These are phyloP conservation scores for Orbilia quercus DNA, from an alignment of 2,329 filamentous ascomycete genomes.

Conservation along the genomic window DNA sequence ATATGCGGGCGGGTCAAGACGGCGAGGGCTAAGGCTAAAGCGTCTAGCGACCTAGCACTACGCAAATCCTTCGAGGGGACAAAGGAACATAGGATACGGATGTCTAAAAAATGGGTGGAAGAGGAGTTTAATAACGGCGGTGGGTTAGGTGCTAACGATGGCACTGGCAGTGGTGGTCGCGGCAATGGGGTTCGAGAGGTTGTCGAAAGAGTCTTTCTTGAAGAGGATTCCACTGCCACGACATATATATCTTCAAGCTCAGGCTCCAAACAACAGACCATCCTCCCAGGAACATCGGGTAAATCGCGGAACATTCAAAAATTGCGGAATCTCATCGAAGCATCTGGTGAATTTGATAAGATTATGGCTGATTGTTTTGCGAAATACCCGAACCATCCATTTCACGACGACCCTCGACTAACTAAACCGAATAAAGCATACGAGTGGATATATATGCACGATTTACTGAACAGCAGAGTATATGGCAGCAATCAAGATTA, in stretches of 20 bases:
- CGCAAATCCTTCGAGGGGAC: conserved; percentile 61
- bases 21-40: conserved; percentile 21
- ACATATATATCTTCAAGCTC: conserved; percentile 69
- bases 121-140: conserved; percentile 78
- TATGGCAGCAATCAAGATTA: conserved; percentile 84
- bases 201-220: conserved; percentile 74
- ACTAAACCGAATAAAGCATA: conserved; percentile 88
- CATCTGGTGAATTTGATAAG: conserved; percentile 80
- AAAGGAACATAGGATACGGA: conserved; percentile 63
- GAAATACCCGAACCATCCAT: conserved; percentile 85
- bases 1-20: conserved; percentile 76
- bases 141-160: conserved; percentile 62
- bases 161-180: conserved; percentile 63
- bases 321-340: conserved; percentile 78
- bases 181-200: conserved; percentile 74
- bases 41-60: conserved; percentile 63
- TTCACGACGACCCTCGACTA: conserved; percentile 90
- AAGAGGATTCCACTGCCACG: conserved; percentile 64
- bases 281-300: conserved; percentile 67
- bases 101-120: conserved; percentile 83
- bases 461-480: conserved; percentile 76
- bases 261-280: conserved; percentile 68
- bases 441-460: conserved; percentile 96
- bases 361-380: conserved; percentile 86
- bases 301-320: conserved; percentile 79